phyloP scores from a whole-genome alignment of 169 alveolate genomes.

The Perkinsus chesapeaki region DNA sequence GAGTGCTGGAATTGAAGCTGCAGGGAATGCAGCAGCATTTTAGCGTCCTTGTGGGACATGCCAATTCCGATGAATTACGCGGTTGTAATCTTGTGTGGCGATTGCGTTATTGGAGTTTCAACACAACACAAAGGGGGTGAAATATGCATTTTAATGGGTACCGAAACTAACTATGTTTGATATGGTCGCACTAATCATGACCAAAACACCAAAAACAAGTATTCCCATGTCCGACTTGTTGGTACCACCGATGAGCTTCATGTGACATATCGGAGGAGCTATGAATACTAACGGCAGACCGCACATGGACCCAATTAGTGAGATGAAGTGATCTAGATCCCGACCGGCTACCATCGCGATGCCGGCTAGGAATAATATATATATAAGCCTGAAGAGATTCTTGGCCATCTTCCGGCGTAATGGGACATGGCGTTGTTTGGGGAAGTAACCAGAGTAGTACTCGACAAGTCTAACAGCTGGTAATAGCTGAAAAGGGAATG shows the following conservation, averaged over 20 bases:
- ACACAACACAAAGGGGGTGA: not conserved
- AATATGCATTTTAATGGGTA: not conserved
- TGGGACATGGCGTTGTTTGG: not conserved
- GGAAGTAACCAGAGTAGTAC: not conserved
- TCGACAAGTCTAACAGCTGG: not conserved
- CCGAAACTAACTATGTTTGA: not conserved
- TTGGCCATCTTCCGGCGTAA: not conserved
- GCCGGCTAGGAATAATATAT: not conserved
- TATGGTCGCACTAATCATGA: not conserved
- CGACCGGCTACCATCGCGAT: not conserved
- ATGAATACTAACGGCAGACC: not conserved
- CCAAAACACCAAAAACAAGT: not conserved
- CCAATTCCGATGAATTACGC: no score
- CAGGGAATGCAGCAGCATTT: not conserved
- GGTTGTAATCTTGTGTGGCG: not conserved
- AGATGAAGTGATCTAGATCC: not conserved
- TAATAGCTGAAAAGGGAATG: not conserved
- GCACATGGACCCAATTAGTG: not conserved
- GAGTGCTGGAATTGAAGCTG: not conserved
- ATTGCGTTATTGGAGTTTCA: not conserved
- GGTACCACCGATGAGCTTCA: not conserved
- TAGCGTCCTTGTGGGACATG: no score
- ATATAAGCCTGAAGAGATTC: not conserved
- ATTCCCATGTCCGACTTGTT: not conserved
- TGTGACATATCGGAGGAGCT: not conserved